phyloP scores from a whole-genome alignment of 2,329 filamentous ascomycete genomes.

The Bipolaris zeicola region DNA sequence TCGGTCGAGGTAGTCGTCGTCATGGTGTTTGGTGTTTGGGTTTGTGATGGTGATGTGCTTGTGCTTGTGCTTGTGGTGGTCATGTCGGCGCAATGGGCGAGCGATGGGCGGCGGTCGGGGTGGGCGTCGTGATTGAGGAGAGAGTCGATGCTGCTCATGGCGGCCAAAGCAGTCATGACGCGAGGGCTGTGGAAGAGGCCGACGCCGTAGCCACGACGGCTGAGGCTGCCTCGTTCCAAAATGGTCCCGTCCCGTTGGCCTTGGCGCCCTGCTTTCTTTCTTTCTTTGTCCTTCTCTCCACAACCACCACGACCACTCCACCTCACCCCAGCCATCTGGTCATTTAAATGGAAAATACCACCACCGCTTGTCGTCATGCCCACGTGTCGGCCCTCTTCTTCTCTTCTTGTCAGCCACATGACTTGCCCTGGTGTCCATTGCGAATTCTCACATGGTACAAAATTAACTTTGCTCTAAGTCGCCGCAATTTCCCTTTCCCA shows the following conservation, averaged over 20 bases:
- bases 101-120: slow-evolving; percentile 21
- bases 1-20: slow-evolving; percentile 31
- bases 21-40: slow-evolving; percentile 25
- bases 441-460: no score
- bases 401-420: neutral
- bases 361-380: no score
- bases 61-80: neutral
- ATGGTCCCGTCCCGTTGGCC: slow-evolving; percentile 21
- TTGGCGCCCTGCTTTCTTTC: slow-evolving; percentile 15
- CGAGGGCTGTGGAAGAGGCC: neutral
- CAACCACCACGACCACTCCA: neutral
- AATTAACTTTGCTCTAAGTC: no score
- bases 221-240: slow-evolving; percentile 16
- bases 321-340: no score
- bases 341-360: no score
- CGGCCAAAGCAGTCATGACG: slow-evolving; percentile 12
- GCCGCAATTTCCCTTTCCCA: no score
- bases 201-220: neutral
- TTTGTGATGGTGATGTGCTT: slow-evolving; percentile 12
- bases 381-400: no score
- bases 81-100: slow-evolving; percentile 5
- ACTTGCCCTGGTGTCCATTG: neutral
- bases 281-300: neutral
- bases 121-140: slow-evolving; percentile 43
- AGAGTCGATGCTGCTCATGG: slow-evolving; percentile 45